Conservation (phyloP, 176 grass and related monocot species). For the Juncus inflexus region DNA sequence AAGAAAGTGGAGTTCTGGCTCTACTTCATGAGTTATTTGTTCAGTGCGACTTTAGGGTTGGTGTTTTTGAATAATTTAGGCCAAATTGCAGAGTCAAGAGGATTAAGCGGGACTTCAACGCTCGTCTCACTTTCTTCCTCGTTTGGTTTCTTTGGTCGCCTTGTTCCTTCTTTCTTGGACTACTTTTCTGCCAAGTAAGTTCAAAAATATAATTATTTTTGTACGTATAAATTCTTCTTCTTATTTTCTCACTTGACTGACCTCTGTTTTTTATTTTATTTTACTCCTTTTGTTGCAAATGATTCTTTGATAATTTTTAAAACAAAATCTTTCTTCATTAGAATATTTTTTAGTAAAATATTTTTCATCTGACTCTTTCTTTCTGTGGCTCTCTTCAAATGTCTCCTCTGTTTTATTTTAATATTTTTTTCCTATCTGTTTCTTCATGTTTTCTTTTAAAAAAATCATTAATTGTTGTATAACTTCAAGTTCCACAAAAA, state of each 20-base stretch:
- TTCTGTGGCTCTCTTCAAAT: constrained; percentile 3
- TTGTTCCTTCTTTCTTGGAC: constrained; percentile 81
- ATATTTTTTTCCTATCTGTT: not conserved
- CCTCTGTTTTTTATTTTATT: not conserved
- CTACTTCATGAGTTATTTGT: constrained; percentile 96
- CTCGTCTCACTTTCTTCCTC: constrained; percentile 86
- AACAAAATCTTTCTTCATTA: not conserved
- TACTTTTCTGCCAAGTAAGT: constrained; percentile 84
- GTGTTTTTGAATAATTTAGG: constrained; percentile 96
- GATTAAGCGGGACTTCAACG: constrained; percentile 46
- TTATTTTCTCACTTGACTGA: not conserved
- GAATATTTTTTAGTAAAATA: not conserved
- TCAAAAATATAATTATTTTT: too few relatives aligned
- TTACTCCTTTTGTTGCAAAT: too few relatives aligned
- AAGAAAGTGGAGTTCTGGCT: constrained; percentile 76
- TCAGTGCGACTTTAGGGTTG: constrained; percentile 72
- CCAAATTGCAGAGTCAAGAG: constrained; percentile 84
- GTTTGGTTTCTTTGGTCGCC: constrained; percentile 96
- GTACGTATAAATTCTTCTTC: not conserved
- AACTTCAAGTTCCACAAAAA: not conserved
- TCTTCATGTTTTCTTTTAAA: constrained; percentile 5
- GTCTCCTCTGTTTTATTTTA: constrained; percentile 6
- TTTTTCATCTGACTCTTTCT: not conserved
- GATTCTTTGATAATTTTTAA: constrained; percentile 5
- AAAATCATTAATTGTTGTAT: not conserved